phyloP scores from a whole-genome alignment of 345 rosid genomes.

The Iberis pinnata region DNA sequence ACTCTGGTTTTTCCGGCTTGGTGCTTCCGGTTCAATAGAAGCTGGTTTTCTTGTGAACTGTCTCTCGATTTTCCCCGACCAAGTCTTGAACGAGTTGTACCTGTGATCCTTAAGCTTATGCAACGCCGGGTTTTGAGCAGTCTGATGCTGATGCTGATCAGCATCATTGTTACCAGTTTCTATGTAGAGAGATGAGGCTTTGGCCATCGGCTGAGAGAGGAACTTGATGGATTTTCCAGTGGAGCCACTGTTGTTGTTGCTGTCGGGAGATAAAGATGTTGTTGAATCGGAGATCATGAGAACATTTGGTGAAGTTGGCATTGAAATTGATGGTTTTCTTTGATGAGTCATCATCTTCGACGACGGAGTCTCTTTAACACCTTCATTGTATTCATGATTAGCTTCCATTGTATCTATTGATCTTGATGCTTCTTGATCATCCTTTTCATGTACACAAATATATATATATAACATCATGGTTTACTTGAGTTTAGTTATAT shows the following conservation, averaged over 20 bases:
- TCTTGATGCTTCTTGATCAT: constrained; percentile 19
- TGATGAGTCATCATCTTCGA: too few relatives aligned
- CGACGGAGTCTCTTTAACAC: too few relatives aligned
- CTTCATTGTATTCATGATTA: constrained; percentile 14
- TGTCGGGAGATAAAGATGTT: constrained; percentile 12
- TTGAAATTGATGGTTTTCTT: constrained; percentile 50
- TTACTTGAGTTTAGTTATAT: not conserved
- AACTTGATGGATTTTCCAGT: constrained; percentile 28
- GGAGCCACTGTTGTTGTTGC: not conserved
- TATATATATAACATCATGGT: not conserved
- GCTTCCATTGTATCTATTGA: not conserved
- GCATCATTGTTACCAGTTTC: constrained; percentile 12
- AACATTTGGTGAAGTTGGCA: constrained; percentile 48
- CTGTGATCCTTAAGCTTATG: constrained; percentile 46
- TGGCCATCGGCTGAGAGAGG: constrained; percentile 65
- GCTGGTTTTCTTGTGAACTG: constrained; percentile 50
- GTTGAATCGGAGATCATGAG: constrained; percentile 24
- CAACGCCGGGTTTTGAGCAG: constrained; percentile 29
- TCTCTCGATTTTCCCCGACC: constrained; percentile 81
- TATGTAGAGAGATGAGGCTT: constrained; percentile 24
- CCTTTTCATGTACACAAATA: not conserved
- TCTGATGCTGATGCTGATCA: constrained; percentile 8
- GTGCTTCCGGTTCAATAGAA: constrained; percentile 31
- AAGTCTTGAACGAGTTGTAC: constrained; percentile 73
- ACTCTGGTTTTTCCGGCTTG: constrained; percentile 2